These are phyloP conservation scores for Diutina sp. DNA, from an alignment of 1,139 yeast species.

Conservation along the genomic window DNA sequence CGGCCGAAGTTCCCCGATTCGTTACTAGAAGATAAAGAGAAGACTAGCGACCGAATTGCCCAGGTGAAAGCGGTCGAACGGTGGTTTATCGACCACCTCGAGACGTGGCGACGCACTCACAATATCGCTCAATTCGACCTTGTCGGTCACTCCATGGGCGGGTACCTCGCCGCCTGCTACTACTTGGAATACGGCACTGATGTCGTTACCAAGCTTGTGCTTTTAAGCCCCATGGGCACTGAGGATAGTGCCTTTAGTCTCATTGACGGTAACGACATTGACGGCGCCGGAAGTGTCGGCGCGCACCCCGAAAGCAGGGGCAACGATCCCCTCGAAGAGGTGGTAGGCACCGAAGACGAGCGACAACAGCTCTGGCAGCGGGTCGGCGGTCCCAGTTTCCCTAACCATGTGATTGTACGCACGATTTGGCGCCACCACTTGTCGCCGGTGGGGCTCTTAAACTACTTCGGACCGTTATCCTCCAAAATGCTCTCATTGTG, in stretches of 20 bases:
- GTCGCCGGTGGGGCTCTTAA: constrained; percentile 30
- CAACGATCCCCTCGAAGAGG: constrained; percentile 12
- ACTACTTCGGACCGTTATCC: constrained; percentile 21
- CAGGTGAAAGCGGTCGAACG: constrained; percentile 24
- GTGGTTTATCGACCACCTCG: constrained; percentile 32
- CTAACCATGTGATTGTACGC: constrained; percentile 19
- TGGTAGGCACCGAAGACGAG: constrained; percentile 11
- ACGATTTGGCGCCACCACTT: constrained; percentile 26
- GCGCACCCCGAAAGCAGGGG: constrained; percentile 3
- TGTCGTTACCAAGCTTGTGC: constrained; percentile 18
- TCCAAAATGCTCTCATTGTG: constrained; percentile 29
- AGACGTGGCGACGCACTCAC: constrained; percentile 21
- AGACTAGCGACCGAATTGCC: constrained; percentile 12
- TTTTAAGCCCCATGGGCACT: constrained; percentile 36
- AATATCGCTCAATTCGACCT: constrained; percentile 17
- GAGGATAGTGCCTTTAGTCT: constrained; percentile 26
- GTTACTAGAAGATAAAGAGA: constrained; percentile 13
- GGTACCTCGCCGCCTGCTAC: constrained; percentile 27
- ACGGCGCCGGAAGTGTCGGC: constrained; percentile 8
- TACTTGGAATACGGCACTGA: constrained; percentile 20
- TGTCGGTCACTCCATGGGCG: constrained; percentile 35
- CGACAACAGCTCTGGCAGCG: constrained; percentile 17
- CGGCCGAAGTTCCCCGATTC: constrained; percentile 24
- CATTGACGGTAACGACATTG: constrained; percentile 18
- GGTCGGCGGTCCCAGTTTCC: constrained; percentile 28